phyloP scores from a whole-genome alignment of 306 rosid species.

The Vigna unguiculata region DNA sequence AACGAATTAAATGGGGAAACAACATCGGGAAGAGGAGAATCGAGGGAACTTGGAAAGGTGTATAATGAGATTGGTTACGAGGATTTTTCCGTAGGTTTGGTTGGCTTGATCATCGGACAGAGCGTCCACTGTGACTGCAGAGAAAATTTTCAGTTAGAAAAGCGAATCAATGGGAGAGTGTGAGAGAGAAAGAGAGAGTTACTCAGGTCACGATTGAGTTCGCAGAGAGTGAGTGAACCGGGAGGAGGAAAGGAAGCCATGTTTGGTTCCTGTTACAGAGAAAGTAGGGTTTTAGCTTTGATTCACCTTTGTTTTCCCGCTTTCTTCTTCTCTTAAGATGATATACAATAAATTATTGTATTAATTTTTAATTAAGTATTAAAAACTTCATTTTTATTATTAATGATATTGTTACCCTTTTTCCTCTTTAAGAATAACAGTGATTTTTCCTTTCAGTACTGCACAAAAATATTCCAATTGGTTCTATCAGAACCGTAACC shows the following conservation, averaged over 20 bases:
- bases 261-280: background rate
- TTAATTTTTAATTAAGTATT: no score
- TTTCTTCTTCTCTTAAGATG: constrained; percentile 1
- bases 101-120: constrained; percentile 84
- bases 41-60: background rate
- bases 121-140: constrained; percentile 72
- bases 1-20: background rate
- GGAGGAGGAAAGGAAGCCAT: constrained; percentile 90
- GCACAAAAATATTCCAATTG: no score
- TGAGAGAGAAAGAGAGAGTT: constrained; percentile 46
- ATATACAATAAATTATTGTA: no score
- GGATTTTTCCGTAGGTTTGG: constrained; percentile 78
- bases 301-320: constrained; percentile 40
- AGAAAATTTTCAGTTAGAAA: constrained; percentile 19
- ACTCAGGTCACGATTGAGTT: constrained; percentile 93
- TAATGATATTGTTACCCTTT: no score
- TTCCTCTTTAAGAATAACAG: background rate
- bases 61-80: constrained; percentile 49
- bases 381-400: no score
- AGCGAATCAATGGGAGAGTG: background rate
- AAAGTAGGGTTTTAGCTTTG: constrained; percentile 47
- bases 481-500: no score
- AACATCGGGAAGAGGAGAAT: background rate
- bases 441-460: background rate
- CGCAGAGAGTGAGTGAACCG: constrained; percentile 87